Evolutionary conservation across 495 filamentous ascomycete species (phyloP).

Genomic region (Neurospora sp.): DNA sequence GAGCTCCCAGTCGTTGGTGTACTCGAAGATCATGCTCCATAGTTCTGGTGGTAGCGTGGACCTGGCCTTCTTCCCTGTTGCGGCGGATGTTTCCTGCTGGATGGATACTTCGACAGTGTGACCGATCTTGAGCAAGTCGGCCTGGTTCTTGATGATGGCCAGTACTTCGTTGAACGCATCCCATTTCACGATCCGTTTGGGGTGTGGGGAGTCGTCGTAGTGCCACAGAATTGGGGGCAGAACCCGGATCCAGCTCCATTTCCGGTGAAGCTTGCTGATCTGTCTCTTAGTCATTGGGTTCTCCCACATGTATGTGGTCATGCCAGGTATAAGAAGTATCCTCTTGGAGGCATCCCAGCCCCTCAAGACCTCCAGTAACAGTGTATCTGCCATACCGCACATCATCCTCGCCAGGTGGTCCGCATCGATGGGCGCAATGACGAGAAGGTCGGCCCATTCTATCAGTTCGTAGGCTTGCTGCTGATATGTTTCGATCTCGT

Average conservation of each 20-base stretch:
- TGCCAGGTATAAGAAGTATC: slow-evolving; percentile 70
- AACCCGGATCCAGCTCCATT: slow-evolving; percentile 74
- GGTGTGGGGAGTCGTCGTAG: slow-evolving; percentile 42
- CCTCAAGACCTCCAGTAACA: slow-evolving; percentile 63
- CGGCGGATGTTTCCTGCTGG: slow-evolving; percentile 20
- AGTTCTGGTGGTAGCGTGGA: slow-evolving; percentile 63
- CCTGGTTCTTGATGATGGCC: slow-evolving; percentile 56
- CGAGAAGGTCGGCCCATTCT: slow-evolving; percentile 78
- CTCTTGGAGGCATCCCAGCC: slow-evolving; percentile 79
- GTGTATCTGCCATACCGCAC: slow-evolving; percentile 62
- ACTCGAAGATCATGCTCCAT: slow-evolving; percentile 80
- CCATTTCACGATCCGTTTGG: slow-evolving; percentile 51
- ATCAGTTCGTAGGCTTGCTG: slow-evolving; percentile 59
- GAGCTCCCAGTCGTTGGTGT: slow-evolving; percentile 80
- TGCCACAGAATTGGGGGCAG: slow-evolving; percentile 63
- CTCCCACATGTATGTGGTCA: slow-evolving; percentile 77
- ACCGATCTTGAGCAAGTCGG: slow-evolving; percentile 50
- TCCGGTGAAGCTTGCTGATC: slow-evolving; percentile 64
- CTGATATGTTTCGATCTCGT: slow-evolving; percentile 34
- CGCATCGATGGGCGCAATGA: slow-evolving; percentile 75
- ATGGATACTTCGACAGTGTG: slow-evolving; percentile 45
- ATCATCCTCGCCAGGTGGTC: slow-evolving; percentile 76
- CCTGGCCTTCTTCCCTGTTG: slow-evolving; percentile 18
- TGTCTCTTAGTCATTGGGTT: slow-evolving; percentile 77
- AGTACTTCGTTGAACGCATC: slow-evolving; percentile 55